Conservation (phyloP, 2,329 filamentous ascomycete species). For the Sporothrix pseudoabietina region DNA sequence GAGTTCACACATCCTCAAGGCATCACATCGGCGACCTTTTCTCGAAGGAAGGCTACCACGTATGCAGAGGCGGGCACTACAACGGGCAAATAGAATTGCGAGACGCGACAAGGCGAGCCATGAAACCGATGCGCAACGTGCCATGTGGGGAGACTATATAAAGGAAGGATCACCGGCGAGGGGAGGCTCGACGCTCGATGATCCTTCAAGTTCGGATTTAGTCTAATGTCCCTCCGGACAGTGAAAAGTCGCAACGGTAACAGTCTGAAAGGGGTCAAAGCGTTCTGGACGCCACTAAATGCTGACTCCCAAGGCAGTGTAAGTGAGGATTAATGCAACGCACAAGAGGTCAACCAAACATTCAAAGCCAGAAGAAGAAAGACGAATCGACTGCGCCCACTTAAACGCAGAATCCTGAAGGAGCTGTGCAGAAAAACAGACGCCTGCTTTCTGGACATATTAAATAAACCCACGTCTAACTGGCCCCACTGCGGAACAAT, state of each 20-base stretch:
- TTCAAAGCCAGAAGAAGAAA: not conserved
- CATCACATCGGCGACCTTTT: not conserved
- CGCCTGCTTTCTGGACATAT: too few species aligned
- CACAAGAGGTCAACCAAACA: too few species aligned
- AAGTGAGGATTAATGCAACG: not conserved
- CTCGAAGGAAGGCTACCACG: not conserved
- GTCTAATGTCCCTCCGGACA: not conserved
- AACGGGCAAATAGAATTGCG: not conserved
- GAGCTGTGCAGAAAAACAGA: too few species aligned
- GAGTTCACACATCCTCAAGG: too few species aligned
- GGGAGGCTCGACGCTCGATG: not conserved
- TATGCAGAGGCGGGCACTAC: not conserved
- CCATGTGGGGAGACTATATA: not conserved
- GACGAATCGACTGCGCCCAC: not conserved
- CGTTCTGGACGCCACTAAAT: not conserved
- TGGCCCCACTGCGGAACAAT: too few species aligned
- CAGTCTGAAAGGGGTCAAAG: not conserved
- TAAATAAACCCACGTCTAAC: too few species aligned
- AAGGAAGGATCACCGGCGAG: not conserved
- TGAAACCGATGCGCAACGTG: too few species aligned
- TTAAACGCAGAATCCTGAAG: not conserved
- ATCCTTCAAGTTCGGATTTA: not conserved
- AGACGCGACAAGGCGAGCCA: not conserved
- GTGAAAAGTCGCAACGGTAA: not conserved
- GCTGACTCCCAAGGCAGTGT: not conserved